Conservation (phyloP, 352 stramenopile species). For the Thraustochytrium striatum region DNA sequence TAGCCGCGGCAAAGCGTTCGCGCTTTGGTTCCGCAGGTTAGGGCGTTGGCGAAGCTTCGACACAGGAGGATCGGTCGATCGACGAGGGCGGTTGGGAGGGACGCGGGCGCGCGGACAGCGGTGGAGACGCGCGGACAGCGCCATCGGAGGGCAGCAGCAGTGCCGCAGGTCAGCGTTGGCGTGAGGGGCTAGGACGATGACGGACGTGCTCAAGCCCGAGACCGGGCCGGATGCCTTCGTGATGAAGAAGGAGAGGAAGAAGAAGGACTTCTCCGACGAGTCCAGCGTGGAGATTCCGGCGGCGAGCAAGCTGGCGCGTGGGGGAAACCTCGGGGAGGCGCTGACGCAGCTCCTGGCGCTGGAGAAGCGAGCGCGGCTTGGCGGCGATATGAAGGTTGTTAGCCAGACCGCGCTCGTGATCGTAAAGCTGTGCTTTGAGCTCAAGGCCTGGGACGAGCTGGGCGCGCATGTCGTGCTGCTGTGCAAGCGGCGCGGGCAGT, state of each 20-base stretch:
- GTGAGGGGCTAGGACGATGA: too few relatives aligned
- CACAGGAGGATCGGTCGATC: too few relatives aligned
- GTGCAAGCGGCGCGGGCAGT: slow-evolving; percentile 77
- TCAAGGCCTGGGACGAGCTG: slow-evolving; percentile 80
- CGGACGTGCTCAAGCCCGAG: slow-evolving; percentile 33
- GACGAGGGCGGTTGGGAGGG: too few relatives aligned
- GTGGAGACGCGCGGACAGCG: too few relatives aligned
- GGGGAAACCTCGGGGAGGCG: slow-evolving; percentile 70
- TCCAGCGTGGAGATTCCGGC: slow-evolving; percentile 47
- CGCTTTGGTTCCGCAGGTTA: too few relatives aligned
- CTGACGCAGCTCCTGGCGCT: slow-evolving; percentile 74
- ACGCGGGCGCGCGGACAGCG: too few relatives aligned
- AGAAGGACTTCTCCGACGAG: slow-evolving; percentile 54
- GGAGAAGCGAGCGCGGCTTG: slow-evolving; percentile 61
- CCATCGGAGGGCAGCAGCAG: too few relatives aligned
- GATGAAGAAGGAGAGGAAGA: slow-evolving; percentile 50
- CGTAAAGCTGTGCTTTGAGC: slow-evolving; percentile 67
- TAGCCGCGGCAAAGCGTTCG: too few relatives aligned
- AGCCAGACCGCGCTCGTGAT: slow-evolving; percentile 56
- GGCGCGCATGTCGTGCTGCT: slow-evolving; percentile 76
- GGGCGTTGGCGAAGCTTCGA: too few relatives aligned
- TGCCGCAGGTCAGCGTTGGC: too few relatives aligned
- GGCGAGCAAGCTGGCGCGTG: slow-evolving; percentile 46
- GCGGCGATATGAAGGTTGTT: slow-evolving; percentile 57
- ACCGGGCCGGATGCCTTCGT: slow-evolving; percentile 32